These are phyloP conservation scores for Cenococcum geophilum DNA, from an alignment of 495 filamentous ascomycete species.

Conservation along the genomic window DNA sequence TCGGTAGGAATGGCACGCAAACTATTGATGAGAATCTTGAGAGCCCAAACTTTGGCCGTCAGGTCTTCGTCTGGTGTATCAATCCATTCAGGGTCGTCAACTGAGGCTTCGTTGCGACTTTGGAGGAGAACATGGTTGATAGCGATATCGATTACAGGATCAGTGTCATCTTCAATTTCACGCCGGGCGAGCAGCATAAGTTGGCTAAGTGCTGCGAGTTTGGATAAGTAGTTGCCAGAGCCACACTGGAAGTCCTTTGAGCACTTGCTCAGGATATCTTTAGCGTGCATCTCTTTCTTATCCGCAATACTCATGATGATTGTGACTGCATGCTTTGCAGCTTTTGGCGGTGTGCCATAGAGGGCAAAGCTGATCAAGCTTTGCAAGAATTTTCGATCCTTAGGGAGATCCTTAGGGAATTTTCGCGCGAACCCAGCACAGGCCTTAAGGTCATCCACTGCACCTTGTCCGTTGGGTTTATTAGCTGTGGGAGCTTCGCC, in stretches of 20 bases:
- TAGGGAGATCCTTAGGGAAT: slow-evolving; percentile 76
- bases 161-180: slow-evolving; percentile 59
- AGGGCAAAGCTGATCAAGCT: slow-evolving; percentile 74
- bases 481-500: slow-evolving; percentile 66
- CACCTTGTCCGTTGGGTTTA: slow-evolving; percentile 57
- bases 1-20: slow-evolving; percentile 60
- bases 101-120: slow-evolving; percentile 51
- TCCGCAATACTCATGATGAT: slow-evolving; percentile 78
- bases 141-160: slow-evolving; percentile 72
- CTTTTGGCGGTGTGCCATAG: slow-evolving; percentile 71
- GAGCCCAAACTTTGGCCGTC: slow-evolving; percentile 78
- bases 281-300: slow-evolving; percentile 78
- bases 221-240: slow-evolving; percentile 69
- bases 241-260: slow-evolving; percentile 73
- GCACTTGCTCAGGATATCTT: slow-evolving; percentile 70
- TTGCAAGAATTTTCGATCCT: slow-evolving; percentile 76
- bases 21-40: slow-evolving; percentile 82
- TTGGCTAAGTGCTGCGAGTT: slow-evolving; percentile 76
- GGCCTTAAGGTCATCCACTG: slow-evolving; percentile 85
- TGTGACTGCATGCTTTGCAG: slow-evolving; percentile 87
- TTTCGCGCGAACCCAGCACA: slow-evolving; percentile 82
- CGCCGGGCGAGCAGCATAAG: slow-evolving; percentile 71
- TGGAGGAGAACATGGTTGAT: slow-evolving; percentile 68
- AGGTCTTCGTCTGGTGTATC: slow-evolving; percentile 69
- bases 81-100: slow-evolving; percentile 57